Evolutionary conservation across 306 rosid genomes (phyloP).

Genomic region (Phaseolus lunatus): DNA sequence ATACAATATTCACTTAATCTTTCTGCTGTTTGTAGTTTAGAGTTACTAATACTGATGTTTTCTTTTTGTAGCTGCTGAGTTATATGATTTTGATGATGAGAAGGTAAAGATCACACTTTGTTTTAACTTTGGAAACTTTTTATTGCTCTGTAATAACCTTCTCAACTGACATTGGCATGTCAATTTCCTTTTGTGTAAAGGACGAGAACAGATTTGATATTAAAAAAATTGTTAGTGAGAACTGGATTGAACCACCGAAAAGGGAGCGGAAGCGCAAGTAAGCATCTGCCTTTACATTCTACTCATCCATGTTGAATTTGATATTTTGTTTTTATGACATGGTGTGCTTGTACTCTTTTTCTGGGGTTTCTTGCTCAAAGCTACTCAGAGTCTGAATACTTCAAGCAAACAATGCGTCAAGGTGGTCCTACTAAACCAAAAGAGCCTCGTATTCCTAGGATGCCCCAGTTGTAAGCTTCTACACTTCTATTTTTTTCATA

Average conservation of each 20-base stretch:
- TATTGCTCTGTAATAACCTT: slow-evolving; percentile 17
- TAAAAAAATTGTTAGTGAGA: slow-evolving; percentile 95
- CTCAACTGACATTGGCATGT: slow-evolving; percentile 2
- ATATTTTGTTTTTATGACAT: slow-evolving; percentile 22
- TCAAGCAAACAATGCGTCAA: slow-evolving; percentile 99
- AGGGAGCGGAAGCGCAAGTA: slow-evolving; percentile 99
- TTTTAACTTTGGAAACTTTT: slow-evolving; percentile 16
- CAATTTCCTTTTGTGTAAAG: slow-evolving; percentile 51
- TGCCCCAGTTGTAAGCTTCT: slow-evolving; percentile 95
- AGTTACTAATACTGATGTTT: slow-evolving; percentile 42
- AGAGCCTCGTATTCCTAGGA: slow-evolving; percentile 99
- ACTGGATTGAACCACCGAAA: slow-evolving; percentile 97
- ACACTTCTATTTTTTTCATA: slow-evolving; percentile 23
- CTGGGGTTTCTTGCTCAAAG: slow-evolving; percentile 51
- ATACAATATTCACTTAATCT: slow-evolving; percentile 14
- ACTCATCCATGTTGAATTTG: slow-evolving; percentile 23
- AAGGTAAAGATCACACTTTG: slow-evolving; percentile 63
- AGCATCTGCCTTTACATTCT: slow-evolving; percentile 32
- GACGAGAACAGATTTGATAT: slow-evolving; percentile 89
- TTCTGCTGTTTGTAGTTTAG: slow-evolving; percentile 19
- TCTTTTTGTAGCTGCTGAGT: slow-evolving; percentile 83
- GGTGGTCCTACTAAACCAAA: slow-evolving; percentile 96
- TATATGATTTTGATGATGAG: slow-evolving; percentile 96
- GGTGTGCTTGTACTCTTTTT: background rate
- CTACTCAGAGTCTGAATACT: slow-evolving; percentile 97